phyloP scores from a whole-genome alignment of 2,329 filamentous ascomycete species.

The Alternaria solani region DNA sequence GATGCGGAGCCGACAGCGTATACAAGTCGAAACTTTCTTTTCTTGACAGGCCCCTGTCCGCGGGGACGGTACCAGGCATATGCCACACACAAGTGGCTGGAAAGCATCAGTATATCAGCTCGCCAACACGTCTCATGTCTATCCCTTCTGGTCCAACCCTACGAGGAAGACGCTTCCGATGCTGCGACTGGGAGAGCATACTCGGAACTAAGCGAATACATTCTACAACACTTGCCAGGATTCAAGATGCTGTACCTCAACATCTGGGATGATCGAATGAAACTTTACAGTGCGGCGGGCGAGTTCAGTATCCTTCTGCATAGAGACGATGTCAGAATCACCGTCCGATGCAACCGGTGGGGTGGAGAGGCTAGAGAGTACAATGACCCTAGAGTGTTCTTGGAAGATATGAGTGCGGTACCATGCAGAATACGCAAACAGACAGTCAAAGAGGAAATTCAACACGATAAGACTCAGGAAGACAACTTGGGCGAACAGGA shows the following conservation, averaged over 20 bases:
- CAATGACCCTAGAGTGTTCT: conserved; percentile 10
- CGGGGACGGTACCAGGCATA: conserved; percentile 46
- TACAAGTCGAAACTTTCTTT: conserved; percentile 33
- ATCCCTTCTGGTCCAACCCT: conserved; percentile 36
- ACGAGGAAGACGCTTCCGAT: conserved; percentile 40
- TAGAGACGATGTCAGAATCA: conserved; percentile 17
- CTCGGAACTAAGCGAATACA: conserved; percentile 24
- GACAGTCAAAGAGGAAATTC: neutral
- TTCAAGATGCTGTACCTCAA: conserved; percentile 29
- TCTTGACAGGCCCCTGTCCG: conserved; percentile 41
- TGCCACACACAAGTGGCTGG: conserved; percentile 39
- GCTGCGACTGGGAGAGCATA: conserved; percentile 25
- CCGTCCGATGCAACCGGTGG: conserved; percentile 13
- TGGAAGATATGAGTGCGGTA: conserved; percentile 5
- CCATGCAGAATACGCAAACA: neutral
- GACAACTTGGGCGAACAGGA: neutral
- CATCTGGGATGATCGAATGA: conserved; percentile 25
- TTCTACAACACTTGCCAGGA: conserved; percentile 20
- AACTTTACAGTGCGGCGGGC: conserved; percentile 8
- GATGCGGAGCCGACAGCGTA: conserved; percentile 41
- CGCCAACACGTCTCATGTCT: conserved; percentile 30
- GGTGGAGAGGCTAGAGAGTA: conserved; percentile 9
- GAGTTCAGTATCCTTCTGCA: conserved; percentile 22
- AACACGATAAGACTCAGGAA: neutral
- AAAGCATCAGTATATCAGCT: conserved; percentile 21